Conservation (phyloP, 106 monocot species). For the Alisma plantagoaquatica region DNA sequence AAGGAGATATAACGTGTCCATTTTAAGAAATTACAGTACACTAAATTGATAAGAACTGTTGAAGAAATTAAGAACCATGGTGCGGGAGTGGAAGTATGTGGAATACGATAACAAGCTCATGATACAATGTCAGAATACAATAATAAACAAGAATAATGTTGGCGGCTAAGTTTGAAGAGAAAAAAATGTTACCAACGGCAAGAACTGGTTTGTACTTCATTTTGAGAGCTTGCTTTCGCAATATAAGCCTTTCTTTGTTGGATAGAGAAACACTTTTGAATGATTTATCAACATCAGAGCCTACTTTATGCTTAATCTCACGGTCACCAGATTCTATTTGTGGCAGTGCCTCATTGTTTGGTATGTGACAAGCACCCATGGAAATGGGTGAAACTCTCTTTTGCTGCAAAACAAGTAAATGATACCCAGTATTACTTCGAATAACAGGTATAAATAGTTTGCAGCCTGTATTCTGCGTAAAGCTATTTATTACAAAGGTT, state of each 20-base stretch:
- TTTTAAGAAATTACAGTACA: neutral
- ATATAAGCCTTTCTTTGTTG: constrained; percentile 77
- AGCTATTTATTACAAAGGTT: too few relatives aligned
- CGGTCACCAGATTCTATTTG: too few relatives aligned
- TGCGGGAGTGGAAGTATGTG: too few relatives aligned
- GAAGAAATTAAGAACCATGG: neutral
- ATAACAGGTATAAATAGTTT: too few relatives aligned
- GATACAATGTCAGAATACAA: neutral
- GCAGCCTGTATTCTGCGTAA: too few relatives aligned
- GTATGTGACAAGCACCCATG: too few relatives aligned
- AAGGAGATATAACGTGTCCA: too few relatives aligned
- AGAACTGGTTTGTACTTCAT: constrained; percentile 78
- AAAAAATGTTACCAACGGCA: constrained; percentile 58
- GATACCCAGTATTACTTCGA: too few relatives aligned
- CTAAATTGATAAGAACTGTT: neutral
- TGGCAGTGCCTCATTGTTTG: too few relatives aligned
- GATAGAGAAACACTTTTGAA: constrained; percentile 51
- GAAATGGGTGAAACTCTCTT: constrained; percentile 8
- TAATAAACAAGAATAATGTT: neutral
- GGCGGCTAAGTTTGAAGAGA: neutral
- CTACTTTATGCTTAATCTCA: neutral
- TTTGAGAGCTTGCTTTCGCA: constrained; percentile 87
- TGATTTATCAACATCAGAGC: neutral
- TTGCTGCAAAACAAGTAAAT: constrained; percentile 27
- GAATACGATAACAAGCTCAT: too few relatives aligned